These are phyloP conservation scores for Maudiozyma turicensis DNA, from an alignment of 805 yeast genomes.

Conservation along the genomic window DNA sequence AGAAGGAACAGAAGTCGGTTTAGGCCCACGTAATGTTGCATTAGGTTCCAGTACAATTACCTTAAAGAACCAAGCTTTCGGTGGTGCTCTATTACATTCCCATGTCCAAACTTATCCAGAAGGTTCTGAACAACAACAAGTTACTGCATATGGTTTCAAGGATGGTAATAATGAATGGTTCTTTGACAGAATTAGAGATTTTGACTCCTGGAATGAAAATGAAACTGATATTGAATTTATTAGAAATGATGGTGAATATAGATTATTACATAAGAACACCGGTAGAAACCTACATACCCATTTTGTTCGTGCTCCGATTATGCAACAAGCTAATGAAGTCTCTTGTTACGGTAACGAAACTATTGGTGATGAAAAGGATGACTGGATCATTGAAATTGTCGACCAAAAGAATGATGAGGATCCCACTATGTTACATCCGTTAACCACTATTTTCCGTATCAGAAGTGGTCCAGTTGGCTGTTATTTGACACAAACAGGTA, in stretches of 20 bases:
- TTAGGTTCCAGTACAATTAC: conserved; percentile 44
- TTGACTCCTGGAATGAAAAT: conserved; percentile 19
- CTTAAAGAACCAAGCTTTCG: conserved; percentile 55
- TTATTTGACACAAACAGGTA: conserved; percentile 67
- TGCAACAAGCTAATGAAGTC: conserved; percentile 64
- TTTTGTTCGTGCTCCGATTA: conserved; percentile 62
- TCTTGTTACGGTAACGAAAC: conserved; percentile 73
- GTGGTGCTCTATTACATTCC: conserved; percentile 77
- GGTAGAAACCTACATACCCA: conserved; percentile 80
- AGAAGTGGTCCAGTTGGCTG: conserved; percentile 57
- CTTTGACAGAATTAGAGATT: conserved; percentile 49
- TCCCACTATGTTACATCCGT: conserved; percentile 50
- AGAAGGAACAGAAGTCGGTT: conserved; percentile 51
- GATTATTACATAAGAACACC: conserved; percentile 63
- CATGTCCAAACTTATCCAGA: conserved; percentile 80
- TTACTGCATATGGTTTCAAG: conserved; percentile 85
- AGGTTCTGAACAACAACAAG: conserved; percentile 89
- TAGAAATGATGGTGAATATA: conserved; percentile 53
- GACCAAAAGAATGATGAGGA: conserved; percentile 50
- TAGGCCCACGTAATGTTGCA: conserved; percentile 65
- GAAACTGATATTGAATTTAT: conserved; percentile 32
- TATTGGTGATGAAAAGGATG: conserved; percentile 71
- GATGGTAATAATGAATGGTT: conserved; percentile 81
- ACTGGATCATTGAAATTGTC: conserved; percentile 83
- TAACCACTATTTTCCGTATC: conserved; percentile 64